These are phyloP conservation scores for Blastocystis sp. DNA, from an alignment of 352 stramenopile genomes.

Conservation along the genomic window DNA sequence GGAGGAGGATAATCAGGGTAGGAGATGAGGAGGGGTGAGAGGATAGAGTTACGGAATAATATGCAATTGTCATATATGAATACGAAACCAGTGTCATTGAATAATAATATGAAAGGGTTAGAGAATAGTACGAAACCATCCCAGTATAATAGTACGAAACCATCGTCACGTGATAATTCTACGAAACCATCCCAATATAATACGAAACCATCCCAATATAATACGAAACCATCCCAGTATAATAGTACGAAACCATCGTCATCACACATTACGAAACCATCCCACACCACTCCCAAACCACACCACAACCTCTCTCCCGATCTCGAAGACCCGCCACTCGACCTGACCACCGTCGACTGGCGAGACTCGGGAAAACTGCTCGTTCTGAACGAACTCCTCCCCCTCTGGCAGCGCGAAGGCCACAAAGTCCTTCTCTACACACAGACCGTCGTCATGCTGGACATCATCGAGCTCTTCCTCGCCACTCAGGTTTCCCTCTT, in stretches of 20 bases:
- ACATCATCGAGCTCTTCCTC: constrained; percentile 87
- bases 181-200: too few species aligned
- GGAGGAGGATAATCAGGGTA: constrained; percentile 11
- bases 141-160: too few species aligned
- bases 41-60: neutral
- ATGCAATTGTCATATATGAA: too few species aligned
- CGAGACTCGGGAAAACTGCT: constrained; percentile 83
- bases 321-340: neutral
- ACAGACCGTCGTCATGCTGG: constrained; percentile 88
- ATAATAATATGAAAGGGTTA: too few species aligned
- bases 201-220: too few species aligned
- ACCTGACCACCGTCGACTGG: constrained; percentile 19
- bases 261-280: too few species aligned
- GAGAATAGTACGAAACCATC: too few species aligned
- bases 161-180: too few species aligned
- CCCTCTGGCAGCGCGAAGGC: constrained; percentile 80
- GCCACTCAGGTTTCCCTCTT: too few species aligned
- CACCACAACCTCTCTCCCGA: too few species aligned
- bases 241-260: too few species aligned
- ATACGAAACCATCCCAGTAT: constrained; percentile 45
- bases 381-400: constrained; percentile 84
- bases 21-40: neutral
- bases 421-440: constrained; percentile 93
- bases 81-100: constrained; percentile 55
- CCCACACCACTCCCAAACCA: too few species aligned